These are phyloP conservation scores for Spizellomyces punctatus DNA, from an alignment of 192 early-diverging fungal genomes.

Conservation along the genomic window DNA sequence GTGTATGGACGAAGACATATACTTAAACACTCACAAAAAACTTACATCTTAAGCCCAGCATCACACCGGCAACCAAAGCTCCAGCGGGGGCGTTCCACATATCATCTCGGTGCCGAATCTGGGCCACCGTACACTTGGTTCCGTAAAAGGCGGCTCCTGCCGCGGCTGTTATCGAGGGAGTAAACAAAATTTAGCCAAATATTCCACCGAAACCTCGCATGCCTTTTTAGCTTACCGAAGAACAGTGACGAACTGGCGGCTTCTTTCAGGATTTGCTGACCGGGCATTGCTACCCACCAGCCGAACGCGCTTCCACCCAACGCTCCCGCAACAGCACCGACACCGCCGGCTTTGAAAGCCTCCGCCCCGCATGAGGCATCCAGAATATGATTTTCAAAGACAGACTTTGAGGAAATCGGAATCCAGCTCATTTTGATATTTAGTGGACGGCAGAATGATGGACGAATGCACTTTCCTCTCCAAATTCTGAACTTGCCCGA, in stretches of 20 bases:
- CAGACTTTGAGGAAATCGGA: neutral
- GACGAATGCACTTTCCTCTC: no score
- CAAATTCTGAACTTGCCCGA: no score
- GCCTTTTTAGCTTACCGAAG: slow-evolving; percentile 12
- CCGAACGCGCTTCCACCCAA: slow-evolving; percentile 8
- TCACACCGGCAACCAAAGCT: slow-evolving; percentile 13
- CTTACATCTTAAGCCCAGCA: slow-evolving; percentile 29
- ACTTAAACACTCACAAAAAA: neutral
- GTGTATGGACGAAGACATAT: neutral
- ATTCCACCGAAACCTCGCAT: neutral
- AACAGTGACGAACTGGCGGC: neutral
- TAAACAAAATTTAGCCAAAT: no score
- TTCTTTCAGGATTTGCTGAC: slow-evolving; percentile 8
- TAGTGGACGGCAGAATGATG: neutral
- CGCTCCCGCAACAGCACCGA: slow-evolving; percentile 14
- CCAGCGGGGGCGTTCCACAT: slow-evolving; percentile 27
- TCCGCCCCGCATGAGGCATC: slow-evolving; percentile 14
- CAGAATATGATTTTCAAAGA: slow-evolving; percentile 24
- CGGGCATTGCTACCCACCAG: slow-evolving; percentile 24
- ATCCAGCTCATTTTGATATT: neutral
- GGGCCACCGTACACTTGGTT: slow-evolving; percentile 17
- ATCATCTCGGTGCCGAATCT: slow-evolving; percentile 21
- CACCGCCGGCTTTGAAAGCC: slow-evolving; percentile 16
- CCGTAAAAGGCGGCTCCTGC: slow-evolving; percentile 23
- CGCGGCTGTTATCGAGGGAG: neutral